phyloP scores from a whole-genome alignment of 2,329 filamentous ascomycete species.

The Talaromyces sp. region DNA sequence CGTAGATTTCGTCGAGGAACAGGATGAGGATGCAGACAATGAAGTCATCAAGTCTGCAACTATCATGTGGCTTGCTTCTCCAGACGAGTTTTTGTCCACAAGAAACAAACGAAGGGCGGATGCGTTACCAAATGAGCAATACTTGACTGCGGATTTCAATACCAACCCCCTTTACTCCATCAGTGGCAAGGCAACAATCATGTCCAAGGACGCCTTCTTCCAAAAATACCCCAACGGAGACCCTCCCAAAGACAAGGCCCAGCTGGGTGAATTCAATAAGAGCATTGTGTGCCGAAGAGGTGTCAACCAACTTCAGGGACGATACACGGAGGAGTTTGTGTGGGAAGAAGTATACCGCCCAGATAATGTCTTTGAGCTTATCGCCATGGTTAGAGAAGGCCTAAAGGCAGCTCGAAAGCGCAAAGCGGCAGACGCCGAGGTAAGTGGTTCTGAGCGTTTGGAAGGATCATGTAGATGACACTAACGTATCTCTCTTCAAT shows the following conservation, averaged over 20 bases:
- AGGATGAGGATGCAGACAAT: constrained; percentile 64
- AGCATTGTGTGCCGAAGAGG: constrained; percentile 87
- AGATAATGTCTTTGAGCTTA: constrained; percentile 65
- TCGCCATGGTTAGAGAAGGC: constrained; percentile 65
- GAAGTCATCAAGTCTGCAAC: constrained; percentile 68
- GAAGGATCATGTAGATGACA: not conserved
- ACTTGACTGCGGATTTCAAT: constrained; percentile 86
- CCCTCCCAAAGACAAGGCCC: constrained; percentile 63
- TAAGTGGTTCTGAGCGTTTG: constrained; percentile 22
- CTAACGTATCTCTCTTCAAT: constrained; percentile 13
- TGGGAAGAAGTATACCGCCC: constrained; percentile 85
- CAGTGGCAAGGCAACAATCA: constrained; percentile 81
- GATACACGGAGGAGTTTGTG: constrained; percentile 86
- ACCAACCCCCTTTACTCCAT: constrained; percentile 84
- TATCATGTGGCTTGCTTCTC: constrained; percentile 91
- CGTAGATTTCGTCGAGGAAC: constrained; percentile 75
- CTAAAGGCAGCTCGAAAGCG: constrained; percentile 68
- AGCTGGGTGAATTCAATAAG: constrained; percentile 75
- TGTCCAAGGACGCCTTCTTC: constrained; percentile 72
- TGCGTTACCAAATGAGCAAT: constrained; percentile 83
- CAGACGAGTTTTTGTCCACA: constrained; percentile 84
- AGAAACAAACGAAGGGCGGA: constrained; percentile 81
- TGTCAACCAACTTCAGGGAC: constrained; percentile 84
- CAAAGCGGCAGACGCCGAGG: constrained; percentile 43
- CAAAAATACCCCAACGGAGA: constrained; percentile 72